phyloP scores from a whole-genome alignment of 306 rosid genomes.

The Cotoneaster glaucophyllus region DNA sequence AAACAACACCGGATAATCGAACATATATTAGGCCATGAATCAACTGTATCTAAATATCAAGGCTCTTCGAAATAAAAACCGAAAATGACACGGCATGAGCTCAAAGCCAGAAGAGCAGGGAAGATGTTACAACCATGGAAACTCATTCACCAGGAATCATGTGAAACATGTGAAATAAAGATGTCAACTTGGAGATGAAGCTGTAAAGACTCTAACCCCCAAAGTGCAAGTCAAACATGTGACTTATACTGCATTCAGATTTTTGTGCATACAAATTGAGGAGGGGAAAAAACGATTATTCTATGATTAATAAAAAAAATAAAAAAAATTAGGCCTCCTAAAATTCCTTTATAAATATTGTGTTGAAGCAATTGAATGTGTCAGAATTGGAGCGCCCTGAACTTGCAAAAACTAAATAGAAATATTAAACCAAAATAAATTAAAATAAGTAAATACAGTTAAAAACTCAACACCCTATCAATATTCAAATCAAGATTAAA shows the following conservation, averaged over 20 bases:
- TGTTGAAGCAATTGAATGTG: slow-evolving; percentile 2
- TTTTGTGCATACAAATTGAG: not conserved
- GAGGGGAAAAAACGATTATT: not conserved
- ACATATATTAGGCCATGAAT: slow-evolving; percentile 7
- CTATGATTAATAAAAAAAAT: not conserved
- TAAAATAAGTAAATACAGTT: slow-evolving; percentile 3
- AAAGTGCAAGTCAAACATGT: slow-evolving; percentile 25
- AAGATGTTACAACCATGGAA: slow-evolving; percentile 6
- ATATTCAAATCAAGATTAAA: not conserved
- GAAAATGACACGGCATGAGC: slow-evolving; percentile 17
- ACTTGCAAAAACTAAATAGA: not conserved
- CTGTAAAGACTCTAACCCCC: slow-evolving; percentile 27
- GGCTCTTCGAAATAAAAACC: slow-evolving; percentile 6
- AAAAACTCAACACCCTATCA: slow-evolving; percentile 3
- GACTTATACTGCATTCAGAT: slow-evolving; percentile 1
- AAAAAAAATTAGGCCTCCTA: not conserved
- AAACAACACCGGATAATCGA: not conserved
- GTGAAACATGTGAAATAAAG: slow-evolving; percentile 25
- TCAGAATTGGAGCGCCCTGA: slow-evolving; percentile 12
- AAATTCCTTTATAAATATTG: not conserved
- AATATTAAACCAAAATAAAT: not conserved
- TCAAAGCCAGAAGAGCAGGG: slow-evolving; percentile 28
- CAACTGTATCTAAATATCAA: not conserved
- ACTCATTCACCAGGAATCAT: slow-evolving; percentile 27
- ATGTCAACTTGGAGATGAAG: slow-evolving; percentile 31